phyloP scores from a whole-genome alignment of 2,329 filamentous ascomycete species.

The Claviceps monticola region DNA sequence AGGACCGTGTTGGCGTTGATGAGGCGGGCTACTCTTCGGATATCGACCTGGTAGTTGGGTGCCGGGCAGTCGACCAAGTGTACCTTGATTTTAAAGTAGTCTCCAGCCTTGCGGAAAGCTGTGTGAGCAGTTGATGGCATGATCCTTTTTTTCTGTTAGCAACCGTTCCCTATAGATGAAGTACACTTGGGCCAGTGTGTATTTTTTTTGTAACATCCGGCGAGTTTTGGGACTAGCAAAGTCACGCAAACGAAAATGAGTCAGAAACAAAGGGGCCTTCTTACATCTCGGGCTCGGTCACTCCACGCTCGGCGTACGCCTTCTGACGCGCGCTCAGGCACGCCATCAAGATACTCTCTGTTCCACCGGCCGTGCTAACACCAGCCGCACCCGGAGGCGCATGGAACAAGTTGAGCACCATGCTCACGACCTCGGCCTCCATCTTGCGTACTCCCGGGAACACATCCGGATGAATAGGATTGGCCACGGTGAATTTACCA shows the following conservation, averaged over 20 bases:
- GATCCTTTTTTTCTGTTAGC: constrained; percentile 43
- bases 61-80: constrained; percentile 80
- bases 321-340: constrained; percentile 83
- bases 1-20: constrained; percentile 91
- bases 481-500: constrained; percentile 85
- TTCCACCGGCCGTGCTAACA: constrained; percentile 83
- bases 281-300: constrained; percentile 91
- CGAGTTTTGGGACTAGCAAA: too few species aligned
- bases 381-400: constrained; percentile 75
- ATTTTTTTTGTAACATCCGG: too few species aligned
- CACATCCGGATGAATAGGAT: constrained; percentile 95
- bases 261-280: constrained; percentile 11
- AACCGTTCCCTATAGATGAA: too few species aligned
- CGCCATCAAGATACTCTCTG: constrained; percentile 94
- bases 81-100: constrained; percentile 94
- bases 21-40: constrained; percentile 63
- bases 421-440: constrained; percentile 95
- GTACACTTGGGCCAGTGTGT: too few species aligned
- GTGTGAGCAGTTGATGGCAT: constrained; percentile 90
- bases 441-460: constrained; percentile 98
- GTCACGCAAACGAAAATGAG: neutral
- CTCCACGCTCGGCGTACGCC: constrained; percentile 68
- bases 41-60: constrained; percentile 71
- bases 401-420: constrained; percentile 85
- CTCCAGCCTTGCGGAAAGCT: constrained; percentile 86